phyloP scores from a whole-genome alignment of 257 asterid species.

The Plantago major region DNA sequence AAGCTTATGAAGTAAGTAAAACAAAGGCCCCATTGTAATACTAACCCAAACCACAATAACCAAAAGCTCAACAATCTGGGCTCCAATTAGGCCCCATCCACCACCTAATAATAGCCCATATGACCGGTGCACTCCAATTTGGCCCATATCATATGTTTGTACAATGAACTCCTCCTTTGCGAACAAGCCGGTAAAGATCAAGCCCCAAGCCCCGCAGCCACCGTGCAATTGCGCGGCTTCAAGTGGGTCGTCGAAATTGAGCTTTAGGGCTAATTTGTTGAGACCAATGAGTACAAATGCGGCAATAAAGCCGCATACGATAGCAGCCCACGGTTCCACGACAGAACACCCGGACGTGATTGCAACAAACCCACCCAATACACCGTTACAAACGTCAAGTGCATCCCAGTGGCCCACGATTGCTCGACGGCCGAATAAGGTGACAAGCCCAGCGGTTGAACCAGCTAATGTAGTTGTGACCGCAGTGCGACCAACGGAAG shows the following conservation, averaged over 20 bases:
- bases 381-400: conserved; percentile 55
- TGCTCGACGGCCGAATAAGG: conserved; percentile 42
- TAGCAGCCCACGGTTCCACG: conserved; percentile 70
- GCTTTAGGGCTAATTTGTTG: conserved; percentile 35
- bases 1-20: conserved; percentile 45
- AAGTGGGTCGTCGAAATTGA: conserved; percentile 48
- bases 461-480: conserved; percentile 54
- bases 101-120: conserved; percentile 54
- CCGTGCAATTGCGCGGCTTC: conserved; percentile 66
- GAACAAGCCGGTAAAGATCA: conserved; percentile 54
- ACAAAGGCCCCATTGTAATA: conserved; percentile 59
- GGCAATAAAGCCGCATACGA: conserved; percentile 45
- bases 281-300: conserved; percentile 58
- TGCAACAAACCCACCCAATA: conserved; percentile 63
- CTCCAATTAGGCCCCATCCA: conserved; percentile 55
- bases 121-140: conserved; percentile 24
- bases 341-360: conserved; percentile 62
- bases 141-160: conserved; percentile 43
- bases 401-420: conserved; percentile 59
- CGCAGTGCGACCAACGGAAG: conserved; percentile 41
- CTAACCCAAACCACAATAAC: conserved; percentile 54
- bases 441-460: conserved; percentile 43
- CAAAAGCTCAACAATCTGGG: conserved; percentile 44
- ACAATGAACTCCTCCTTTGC: conserved; percentile 44
- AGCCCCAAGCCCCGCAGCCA: conserved; percentile 70